A percentile compares a stretch with the other conserved stretches of the same genome.
Evolutionary conservation across 2,329 filamentous ascomycete species (phyloP).

Genomic region (Daldinia sp.): DNA sequence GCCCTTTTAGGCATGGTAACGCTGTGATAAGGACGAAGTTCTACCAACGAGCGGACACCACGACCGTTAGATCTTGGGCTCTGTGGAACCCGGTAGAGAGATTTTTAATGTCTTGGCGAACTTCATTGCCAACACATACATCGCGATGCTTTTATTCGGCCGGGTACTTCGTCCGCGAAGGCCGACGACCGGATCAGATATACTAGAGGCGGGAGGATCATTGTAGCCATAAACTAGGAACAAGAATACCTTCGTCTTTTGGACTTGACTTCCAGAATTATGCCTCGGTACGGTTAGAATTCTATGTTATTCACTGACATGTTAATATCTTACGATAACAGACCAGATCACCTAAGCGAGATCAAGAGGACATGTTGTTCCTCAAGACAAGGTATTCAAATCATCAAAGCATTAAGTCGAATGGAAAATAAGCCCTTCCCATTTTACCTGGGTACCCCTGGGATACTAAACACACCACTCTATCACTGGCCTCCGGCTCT

Average conservation of each 20-base stretch:
- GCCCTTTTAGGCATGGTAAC: constrained; percentile 27
- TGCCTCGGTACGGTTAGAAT: not conserved
- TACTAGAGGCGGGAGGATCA: not conserved
- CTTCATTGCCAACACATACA: constrained; percentile 33
- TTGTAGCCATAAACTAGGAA: not conserved
- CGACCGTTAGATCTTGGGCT: constrained; percentile 20
- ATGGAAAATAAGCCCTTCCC: not conserved
- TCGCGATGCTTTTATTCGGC: not conserved
- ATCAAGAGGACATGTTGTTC: not conserved
- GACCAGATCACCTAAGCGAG: not conserved
- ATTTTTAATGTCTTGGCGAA: constrained; percentile 36
- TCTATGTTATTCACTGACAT: not conserved
- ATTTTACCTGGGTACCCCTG: constrained; percentile 1
- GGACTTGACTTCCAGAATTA: not conserved
- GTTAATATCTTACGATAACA: constrained; percentile 5
- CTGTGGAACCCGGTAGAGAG: constrained; percentile 29
- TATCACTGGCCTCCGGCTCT: not conserved
- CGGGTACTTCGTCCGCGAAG: constrained; percentile 1
- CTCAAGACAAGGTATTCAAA: not conserved
- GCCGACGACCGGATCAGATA: constrained; percentile 1
- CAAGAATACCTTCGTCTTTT: not conserved
- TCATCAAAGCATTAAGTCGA: not conserved
- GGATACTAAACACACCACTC: not conserved
- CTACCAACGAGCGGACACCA: constrained; percentile 36
- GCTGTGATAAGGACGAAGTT: constrained; percentile 6